Conservation (phyloP, 2,329 filamentous ascomycete species). For the Amauroascus niger region DNA sequence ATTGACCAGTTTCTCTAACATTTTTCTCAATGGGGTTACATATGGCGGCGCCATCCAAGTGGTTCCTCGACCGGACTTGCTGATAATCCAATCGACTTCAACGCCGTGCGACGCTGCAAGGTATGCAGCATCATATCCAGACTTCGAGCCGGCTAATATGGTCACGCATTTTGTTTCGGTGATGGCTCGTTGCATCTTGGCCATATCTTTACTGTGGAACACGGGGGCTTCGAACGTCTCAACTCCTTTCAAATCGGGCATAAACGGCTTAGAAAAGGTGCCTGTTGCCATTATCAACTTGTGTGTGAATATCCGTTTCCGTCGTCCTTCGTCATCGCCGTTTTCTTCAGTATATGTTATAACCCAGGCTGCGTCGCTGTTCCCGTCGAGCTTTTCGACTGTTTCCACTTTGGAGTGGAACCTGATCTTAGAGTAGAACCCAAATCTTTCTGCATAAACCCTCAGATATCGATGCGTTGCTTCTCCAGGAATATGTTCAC, state of each 20-base stretch:
- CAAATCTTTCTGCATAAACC: conserved; percentile 47
- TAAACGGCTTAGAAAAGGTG: conserved; percentile 47
- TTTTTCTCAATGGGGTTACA: conserved; percentile 58
- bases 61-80: conserved; percentile 50
- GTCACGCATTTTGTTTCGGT: conserved; percentile 36
- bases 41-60: conserved; percentile 51
- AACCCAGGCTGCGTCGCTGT: conserved; percentile 25
- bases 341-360: conserved; percentile 17
- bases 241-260: conserved; percentile 44
- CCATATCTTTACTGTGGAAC: conserved; percentile 51
- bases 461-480: conserved; percentile 50
- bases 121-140: conserved; percentile 52
- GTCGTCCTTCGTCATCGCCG: conserved; percentile 18
- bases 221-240: conserved; percentile 45
- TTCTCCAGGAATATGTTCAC: conserved; percentile 51
- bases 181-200: conserved; percentile 28
- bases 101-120: conserved; percentile 43
- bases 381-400: conserved; percentile 27
- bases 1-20: conserved; percentile 58
- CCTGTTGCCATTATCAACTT: conserved; percentile 56
- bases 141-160: conserved; percentile 53
- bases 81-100: conserved; percentile 50
- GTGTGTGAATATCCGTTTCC: conserved; percentile 22
- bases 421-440: conserved; percentile 39
- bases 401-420: conserved; percentile 43